phyloP scores from a whole-genome alignment of 169 alveolate species.

The Plasmodium berghei region DNA sequence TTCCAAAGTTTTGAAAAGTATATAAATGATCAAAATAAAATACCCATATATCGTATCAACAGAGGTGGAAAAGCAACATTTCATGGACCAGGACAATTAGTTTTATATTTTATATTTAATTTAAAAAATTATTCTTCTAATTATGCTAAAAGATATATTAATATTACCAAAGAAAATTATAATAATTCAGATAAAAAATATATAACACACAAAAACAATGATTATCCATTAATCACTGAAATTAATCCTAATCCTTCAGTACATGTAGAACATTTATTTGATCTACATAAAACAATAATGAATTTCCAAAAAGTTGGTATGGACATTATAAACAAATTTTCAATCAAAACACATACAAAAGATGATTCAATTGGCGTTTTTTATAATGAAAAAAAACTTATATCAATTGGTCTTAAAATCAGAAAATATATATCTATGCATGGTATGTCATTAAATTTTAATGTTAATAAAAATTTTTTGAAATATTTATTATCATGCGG shows the following conservation, averaged over 20 bases:
- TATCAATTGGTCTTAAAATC: constrained; percentile 79
- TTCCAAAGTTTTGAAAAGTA: constrained; percentile 8
- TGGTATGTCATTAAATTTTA: constrained; percentile 82
- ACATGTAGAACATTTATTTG: constrained; percentile 41
- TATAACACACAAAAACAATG: background rate
- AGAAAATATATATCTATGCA: constrained; percentile 80
- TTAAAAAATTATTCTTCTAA: constrained; percentile 75
- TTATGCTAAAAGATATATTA: constrained; percentile 31
- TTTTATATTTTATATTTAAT: constrained; percentile 79
- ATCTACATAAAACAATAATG: constrained; percentile 67
- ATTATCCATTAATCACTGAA: background rate
- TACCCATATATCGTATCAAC: constrained; percentile 79
- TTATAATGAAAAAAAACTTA: constrained; percentile 72
- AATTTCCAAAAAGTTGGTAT: constrained; percentile 68
- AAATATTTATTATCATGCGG: constrained; percentile 80
- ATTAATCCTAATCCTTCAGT: background rate
- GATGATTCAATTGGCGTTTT: constrained; percentile 77
- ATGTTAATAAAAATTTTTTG: constrained; percentile 36
- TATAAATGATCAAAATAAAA: constrained; percentile 15
- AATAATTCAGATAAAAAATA: constrained; percentile 19
- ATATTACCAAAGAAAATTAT: constrained; percentile 18
- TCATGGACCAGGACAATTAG: constrained; percentile 86
- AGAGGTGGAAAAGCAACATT: constrained; percentile 84
- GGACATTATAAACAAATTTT: constrained; percentile 32
- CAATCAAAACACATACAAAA: constrained; percentile 51